Conservation (phyloP, 257 asterid species). For the Solanum medicagineum region DNA sequence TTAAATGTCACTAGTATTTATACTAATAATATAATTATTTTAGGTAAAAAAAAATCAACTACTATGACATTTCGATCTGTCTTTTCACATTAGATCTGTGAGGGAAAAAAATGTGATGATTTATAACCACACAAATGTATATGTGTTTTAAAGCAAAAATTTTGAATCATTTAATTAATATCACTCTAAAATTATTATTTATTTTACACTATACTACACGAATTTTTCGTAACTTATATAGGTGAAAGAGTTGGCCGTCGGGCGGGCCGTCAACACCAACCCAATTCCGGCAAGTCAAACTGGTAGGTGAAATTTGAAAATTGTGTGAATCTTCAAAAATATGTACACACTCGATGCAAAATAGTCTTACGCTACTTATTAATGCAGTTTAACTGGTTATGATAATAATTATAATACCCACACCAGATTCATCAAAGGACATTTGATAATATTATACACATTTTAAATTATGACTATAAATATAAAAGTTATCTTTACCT, state of each 20-base stretch:
- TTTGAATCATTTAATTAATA: too few relatives aligned
- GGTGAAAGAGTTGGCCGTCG: conserved; percentile 1
- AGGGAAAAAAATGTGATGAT: too few relatives aligned
- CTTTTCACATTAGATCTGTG: too few relatives aligned
- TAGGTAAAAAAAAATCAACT: too few relatives aligned
- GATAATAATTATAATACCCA: neutral
- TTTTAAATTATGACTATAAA: neutral
- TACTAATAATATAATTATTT: too few relatives aligned
- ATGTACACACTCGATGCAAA: neutral
- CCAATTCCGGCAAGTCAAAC: conserved; percentile 4
- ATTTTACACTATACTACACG: too few relatives aligned
- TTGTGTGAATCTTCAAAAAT: neutral
- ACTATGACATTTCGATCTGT: too few relatives aligned
- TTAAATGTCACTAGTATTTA: too few relatives aligned
- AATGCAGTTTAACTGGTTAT: neutral
- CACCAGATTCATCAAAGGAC: neutral
- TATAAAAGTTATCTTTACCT: too few relatives aligned
- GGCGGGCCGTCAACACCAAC: neutral
- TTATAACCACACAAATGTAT: too few relatives aligned
- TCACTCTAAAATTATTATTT: too few relatives aligned
- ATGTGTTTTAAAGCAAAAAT: too few relatives aligned
- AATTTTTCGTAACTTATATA: neutral
- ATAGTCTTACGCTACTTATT: neutral
- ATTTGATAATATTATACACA: neutral
- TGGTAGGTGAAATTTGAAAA: conserved; percentile 18